These are phyloP conservation scores for Oehlia diaphana DNA, from an alignment of 192 early-diverging fungal genomes.

Conservation along the genomic window DNA sequence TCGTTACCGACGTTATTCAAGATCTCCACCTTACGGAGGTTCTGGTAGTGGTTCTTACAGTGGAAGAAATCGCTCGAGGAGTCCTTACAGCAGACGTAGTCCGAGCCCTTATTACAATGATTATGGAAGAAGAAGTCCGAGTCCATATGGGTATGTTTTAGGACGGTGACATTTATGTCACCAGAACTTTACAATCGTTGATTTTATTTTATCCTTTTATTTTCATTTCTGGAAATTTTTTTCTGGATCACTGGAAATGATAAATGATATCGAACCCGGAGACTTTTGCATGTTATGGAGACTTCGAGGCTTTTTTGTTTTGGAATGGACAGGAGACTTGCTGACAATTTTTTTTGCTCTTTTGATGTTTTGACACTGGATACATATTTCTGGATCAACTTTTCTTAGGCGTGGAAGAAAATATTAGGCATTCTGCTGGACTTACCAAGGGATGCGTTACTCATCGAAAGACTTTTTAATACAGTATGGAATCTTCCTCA, in stretches of 20 bases:
- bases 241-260: slow-evolving; percentile 13
- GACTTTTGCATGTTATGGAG: not conserved
- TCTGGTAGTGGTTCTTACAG: slow-evolving; percentile 31
- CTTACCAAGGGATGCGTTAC: not conserved
- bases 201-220: slow-evolving; percentile 2
- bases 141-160: slow-evolving; percentile 33
- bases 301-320: not conserved
- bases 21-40: slow-evolving; percentile 45
- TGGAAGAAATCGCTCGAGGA: slow-evolving; percentile 17
- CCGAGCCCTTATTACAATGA: slow-evolving; percentile 27
- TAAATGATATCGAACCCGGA: not conserved
- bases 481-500: not conserved
- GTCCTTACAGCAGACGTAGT: slow-evolving; percentile 18
- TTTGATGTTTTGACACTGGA: slow-evolving; percentile 14
- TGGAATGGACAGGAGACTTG: slow-evolving; percentile 7
- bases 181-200: not conserved
- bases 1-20: slow-evolving; percentile 42
- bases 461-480: not conserved
- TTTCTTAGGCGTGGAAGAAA: slow-evolving; percentile 15
- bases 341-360: slow-evolving; percentile 24
- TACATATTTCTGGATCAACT: slow-evolving; percentile 1
- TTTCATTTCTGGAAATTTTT: not conserved
- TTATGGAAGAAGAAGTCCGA: slow-evolving; percentile 26
- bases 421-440: slow-evolving; percentile 9
- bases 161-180: slow-evolving; percentile 13